A percentile compares a stretch with the other conserved stretches of the same genome.
Evolutionary conservation across 2,329 filamentous ascomycete genomes (phyloP).

Genomic region (Fusarium sp.): DNA sequence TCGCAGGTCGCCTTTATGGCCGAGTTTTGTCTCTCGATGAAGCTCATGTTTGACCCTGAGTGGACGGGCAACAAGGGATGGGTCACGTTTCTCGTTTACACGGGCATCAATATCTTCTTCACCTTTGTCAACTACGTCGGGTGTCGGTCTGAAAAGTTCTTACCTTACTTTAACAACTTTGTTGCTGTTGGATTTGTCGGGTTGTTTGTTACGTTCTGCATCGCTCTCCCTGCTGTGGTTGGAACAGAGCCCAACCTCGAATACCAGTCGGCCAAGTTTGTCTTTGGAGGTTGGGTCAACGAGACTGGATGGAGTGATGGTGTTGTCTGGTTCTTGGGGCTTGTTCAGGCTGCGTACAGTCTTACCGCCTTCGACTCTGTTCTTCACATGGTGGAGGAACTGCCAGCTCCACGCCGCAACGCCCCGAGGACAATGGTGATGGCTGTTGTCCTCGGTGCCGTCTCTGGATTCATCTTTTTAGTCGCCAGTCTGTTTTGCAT

Average conservation of each 20-base stretch:
- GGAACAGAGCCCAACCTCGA: constrained; percentile 56
- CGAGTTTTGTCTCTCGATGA: constrained; percentile 64
- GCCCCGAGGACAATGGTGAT: constrained; percentile 64
- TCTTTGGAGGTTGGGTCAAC: constrained; percentile 62
- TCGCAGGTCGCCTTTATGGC: constrained; percentile 69
- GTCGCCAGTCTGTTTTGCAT: constrained; percentile 63
- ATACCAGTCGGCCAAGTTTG: constrained; percentile 63
- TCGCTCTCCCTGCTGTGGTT: constrained; percentile 64
- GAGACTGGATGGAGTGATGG: constrained; percentile 62
- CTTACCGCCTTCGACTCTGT: constrained; percentile 65
- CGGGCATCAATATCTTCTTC: constrained; percentile 61
- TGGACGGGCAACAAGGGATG: constrained; percentile 61
- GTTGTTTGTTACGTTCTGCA: constrained; percentile 63
- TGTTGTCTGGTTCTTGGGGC: constrained; percentile 67
- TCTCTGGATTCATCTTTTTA: constrained; percentile 63
- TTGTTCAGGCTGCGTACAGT: constrained; percentile 68
- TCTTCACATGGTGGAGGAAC: constrained; percentile 70
- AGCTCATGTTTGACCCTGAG: constrained; percentile 62
- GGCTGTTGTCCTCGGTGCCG: constrained; percentile 59
- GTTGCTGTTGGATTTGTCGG: constrained; percentile 64
- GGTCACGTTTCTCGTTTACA: constrained; percentile 67
- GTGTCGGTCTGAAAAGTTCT: constrained; percentile 57
- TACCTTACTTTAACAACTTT: constrained; percentile 66
- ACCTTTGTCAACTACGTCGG: constrained; percentile 64
- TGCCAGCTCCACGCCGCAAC: constrained; percentile 62